Evolutionary conservation across 179 eudicot species (phyloP), one percentile per base, ranked within the genome.

Genomic region (Corrigiola litoralis): DNA sequence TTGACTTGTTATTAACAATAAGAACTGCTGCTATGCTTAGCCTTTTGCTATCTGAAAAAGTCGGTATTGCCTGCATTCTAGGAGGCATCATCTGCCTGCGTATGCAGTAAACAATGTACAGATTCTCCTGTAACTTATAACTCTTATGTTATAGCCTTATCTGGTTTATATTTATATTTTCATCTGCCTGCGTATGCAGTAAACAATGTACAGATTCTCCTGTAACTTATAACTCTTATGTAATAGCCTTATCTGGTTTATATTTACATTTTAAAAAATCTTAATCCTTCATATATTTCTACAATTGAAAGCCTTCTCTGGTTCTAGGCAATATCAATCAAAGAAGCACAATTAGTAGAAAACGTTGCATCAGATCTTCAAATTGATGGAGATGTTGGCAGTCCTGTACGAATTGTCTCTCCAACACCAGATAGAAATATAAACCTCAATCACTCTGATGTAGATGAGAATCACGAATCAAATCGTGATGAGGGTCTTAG

Each of bases 311-410:
- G 52, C 48, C 40, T 76, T 57, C 24, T 71, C 46, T 60, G 34
- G 18, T 70, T 76, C 47, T 75, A 90, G 95, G 97, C 87, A 60
- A 86, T 88, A 77, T 88, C 97, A 27, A 65, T 84, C 68, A 86
- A 80, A 73, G 97, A 91, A 85, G 79, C 74, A 59, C 86, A 80
- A 58, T 77, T 91, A 45, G 84, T 91, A 57, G 75, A 78, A 32
- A 76, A 78, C 66, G 74, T 83, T 66, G 61, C 84, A 47, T 70
- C 80, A 34, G 91, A 88, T 63, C 70, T 81, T 69, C 85, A 86
- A 33, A 49, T 66, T 64, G 73, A 66, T 25, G 74, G 58, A 37
- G 82, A 76, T 55, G 72, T 68, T 45, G 65, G 54, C 46, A 61
- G 66, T 57, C 74, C 80, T 13, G 80, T 91, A 47, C 79, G 79